A percentile compares a stretch with the other conserved stretches of the same genome.
phyloP scores from a whole-genome alignment of 2,329 filamentous ascomycete genomes.

The Alternaria sp. region DNA sequence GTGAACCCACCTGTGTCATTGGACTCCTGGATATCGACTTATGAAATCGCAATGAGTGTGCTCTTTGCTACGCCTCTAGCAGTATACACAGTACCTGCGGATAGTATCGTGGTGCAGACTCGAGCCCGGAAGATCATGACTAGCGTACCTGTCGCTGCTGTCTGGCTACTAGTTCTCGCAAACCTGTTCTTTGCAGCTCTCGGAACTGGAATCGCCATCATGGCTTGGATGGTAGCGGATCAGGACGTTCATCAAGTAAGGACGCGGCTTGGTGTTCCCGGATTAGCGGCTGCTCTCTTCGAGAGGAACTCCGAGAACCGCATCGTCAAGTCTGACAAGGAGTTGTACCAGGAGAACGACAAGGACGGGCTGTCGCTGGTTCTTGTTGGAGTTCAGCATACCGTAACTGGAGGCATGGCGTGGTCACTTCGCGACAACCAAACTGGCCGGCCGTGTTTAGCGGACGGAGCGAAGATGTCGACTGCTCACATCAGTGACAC shows the following conservation, averaged over 20 bases:
- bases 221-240: background rate
- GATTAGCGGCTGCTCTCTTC: background rate
- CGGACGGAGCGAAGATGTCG: background rate
- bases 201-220: background rate
- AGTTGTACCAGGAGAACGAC: background rate
- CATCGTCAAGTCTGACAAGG: background rate
- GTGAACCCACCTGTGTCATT: too few relatives aligned
- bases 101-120: background rate
- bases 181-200: background rate
- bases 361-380: background rate
- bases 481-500: background rate
- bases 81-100: too few relatives aligned
- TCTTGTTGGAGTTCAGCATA: background rate
- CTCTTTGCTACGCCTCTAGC: too few relatives aligned
- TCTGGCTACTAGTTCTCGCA: background rate
- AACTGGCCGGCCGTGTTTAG: background rate
- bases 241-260: background rate
- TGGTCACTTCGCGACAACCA: background rate
- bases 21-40: too few relatives aligned
- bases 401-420: background rate
- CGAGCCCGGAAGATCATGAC: background rate
- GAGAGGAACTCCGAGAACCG: background rate
- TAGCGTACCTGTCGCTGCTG: background rate
- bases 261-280: background rate
- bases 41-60: too few relatives aligned